phyloP scores from a whole-genome alignment of 2,329 filamentous ascomycete genomes.

The Trichophyton schoenleinii region DNA sequence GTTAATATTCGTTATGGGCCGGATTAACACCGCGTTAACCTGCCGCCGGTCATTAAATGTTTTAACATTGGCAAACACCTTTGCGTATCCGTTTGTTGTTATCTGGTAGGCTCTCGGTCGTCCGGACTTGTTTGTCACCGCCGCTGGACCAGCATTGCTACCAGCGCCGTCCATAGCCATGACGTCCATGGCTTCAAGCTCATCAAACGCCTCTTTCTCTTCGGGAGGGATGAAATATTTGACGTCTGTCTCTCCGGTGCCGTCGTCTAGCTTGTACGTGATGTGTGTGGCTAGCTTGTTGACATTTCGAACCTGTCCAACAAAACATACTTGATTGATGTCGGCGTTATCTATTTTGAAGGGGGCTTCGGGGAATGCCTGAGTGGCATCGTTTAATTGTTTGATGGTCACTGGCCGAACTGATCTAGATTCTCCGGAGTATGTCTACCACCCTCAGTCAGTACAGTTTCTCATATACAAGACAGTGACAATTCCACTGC shows the following conservation, averaged over 20 bases:
- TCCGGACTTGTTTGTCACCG: neutral
- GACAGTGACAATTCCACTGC: neutral
- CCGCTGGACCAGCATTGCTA: slow-evolving; percentile 21
- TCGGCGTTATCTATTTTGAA: slow-evolving; percentile 72
- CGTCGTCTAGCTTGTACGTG: slow-evolving; percentile 88
- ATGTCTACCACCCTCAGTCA: slow-evolving; percentile 37
- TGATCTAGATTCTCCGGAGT: slow-evolving; percentile 44
- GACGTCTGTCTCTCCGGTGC: slow-evolving; percentile 79
- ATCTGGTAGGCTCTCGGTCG: slow-evolving; percentile 42
- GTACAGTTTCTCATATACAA: neutral
- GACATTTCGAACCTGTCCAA: slow-evolving; percentile 83
- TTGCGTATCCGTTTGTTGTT: slow-evolving; percentile 64
- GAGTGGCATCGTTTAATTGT: slow-evolving; percentile 73
- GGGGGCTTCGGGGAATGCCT: slow-evolving; percentile 59
- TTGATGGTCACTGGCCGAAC: slow-evolving; percentile 92
- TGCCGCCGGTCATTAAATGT: slow-evolving; percentile 72
- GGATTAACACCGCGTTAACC: slow-evolving; percentile 67
- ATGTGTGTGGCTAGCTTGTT: slow-evolving; percentile 79
- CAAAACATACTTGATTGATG: slow-evolving; percentile 65
- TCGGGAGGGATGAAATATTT: slow-evolving; percentile 38
- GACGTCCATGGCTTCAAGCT: slow-evolving; percentile 38
- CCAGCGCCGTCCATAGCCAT: slow-evolving; percentile 19
- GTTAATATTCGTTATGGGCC: slow-evolving; percentile 71
- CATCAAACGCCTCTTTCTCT: slow-evolving; percentile 36
- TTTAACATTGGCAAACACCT: slow-evolving; percentile 75